Evolutionary conservation across 305 asterid genomes (phyloP).

Genomic region (Fraxinus sp.): DNA sequence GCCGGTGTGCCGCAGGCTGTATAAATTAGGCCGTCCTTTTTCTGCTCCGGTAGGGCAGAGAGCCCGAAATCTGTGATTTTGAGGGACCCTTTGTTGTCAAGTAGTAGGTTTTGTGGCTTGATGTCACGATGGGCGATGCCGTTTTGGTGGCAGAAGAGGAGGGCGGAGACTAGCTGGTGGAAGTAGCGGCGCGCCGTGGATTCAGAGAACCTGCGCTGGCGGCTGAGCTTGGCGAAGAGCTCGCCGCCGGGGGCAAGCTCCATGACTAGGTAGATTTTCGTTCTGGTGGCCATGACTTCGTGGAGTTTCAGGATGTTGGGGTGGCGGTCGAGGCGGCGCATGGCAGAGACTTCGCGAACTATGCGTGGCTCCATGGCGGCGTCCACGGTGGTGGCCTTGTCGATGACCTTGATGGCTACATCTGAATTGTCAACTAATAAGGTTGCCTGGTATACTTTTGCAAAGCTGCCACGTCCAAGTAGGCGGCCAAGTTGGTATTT

Average conservation of each 20-base stretch:
- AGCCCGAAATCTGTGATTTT: constrained; percentile 87
- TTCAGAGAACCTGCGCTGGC: constrained; percentile 60
- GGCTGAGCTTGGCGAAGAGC: constrained; percentile 56
- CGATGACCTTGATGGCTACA: constrained; percentile 71
- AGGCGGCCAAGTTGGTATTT: constrained; percentile 65
- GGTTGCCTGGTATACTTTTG: constrained; percentile 67
- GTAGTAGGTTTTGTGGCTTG: constrained; percentile 83
- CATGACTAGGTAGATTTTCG: constrained; percentile 83
- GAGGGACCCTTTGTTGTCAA: constrained; percentile 52
- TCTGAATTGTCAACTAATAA: constrained; percentile 31
- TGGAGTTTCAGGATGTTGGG: constrained; percentile 72
- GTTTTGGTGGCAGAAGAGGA: constrained; percentile 70
- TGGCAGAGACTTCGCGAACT: constrained; percentile 75
- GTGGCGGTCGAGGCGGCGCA: constrained; percentile 76
- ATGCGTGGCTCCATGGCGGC: constrained; percentile 68
- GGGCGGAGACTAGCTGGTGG: constrained; percentile 70
- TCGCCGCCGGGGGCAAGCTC: constrained; percentile 85
- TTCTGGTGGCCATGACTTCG: constrained; percentile 81
- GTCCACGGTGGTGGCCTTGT: constrained; percentile 46
- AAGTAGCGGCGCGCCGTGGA: constrained; percentile 55
- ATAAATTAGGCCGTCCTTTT: constrained; percentile 50
- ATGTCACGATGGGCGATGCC: constrained; percentile 85
- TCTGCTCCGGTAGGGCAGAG: constrained; percentile 75
- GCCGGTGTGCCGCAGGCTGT: constrained; percentile 95
- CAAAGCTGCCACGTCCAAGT: constrained; percentile 93